Evolutionary conservation across 805 yeast genomes (phyloP).

Genomic region (Ogataea trehalophila): DNA sequence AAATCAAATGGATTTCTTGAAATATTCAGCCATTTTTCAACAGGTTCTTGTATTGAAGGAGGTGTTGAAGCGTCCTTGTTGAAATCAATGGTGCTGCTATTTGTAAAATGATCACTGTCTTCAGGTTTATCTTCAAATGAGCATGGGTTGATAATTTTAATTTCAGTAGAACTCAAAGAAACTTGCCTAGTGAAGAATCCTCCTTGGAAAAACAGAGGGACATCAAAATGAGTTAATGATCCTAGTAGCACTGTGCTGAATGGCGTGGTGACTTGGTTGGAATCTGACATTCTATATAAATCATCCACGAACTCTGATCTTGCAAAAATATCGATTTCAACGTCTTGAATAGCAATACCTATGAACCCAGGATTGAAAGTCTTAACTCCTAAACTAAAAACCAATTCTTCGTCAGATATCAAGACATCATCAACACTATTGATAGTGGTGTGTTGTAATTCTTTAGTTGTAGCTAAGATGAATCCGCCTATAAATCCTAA

Average conservation of each 20-base stretch:
- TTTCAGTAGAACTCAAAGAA: slow-evolving; percentile 58
- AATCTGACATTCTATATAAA: slow-evolving; percentile 1
- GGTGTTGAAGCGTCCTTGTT: not conserved
- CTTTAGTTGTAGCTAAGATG: slow-evolving; percentile 80
- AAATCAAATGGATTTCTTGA: slow-evolving; percentile 80
- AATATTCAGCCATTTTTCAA: slow-evolving; percentile 66
- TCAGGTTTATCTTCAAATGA: slow-evolving; percentile 23
- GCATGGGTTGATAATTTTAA: slow-evolving; percentile 74
- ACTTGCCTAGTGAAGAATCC: slow-evolving; percentile 64
- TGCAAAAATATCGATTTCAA: slow-evolving; percentile 83
- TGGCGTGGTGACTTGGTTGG: slow-evolving; percentile 1
- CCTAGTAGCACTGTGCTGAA: slow-evolving; percentile 68
- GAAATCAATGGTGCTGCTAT: not conserved
- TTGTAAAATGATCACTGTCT: slow-evolving; percentile 8
- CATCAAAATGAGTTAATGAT: slow-evolving; percentile 56
- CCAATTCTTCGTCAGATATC: slow-evolving; percentile 77
- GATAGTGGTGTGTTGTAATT: slow-evolving; percentile 62
- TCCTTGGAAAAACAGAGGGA: slow-evolving; percentile 71
- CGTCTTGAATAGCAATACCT: slow-evolving; percentile 54
- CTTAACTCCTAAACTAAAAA: slow-evolving; percentile 70
- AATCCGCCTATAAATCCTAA: slow-evolving; percentile 82
- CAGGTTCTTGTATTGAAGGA: slow-evolving; percentile 20
- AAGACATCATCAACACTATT: slow-evolving; percentile 62
- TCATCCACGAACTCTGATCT: slow-evolving; percentile 47
- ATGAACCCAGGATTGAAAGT: slow-evolving; percentile 88